Percentiles rank a stretch among this genome's conserved stretches.
These are phyloP conservation scores for Penstemon barbatus DNA, from an alignment of 257 asterid species.

Conservation along the genomic window DNA sequence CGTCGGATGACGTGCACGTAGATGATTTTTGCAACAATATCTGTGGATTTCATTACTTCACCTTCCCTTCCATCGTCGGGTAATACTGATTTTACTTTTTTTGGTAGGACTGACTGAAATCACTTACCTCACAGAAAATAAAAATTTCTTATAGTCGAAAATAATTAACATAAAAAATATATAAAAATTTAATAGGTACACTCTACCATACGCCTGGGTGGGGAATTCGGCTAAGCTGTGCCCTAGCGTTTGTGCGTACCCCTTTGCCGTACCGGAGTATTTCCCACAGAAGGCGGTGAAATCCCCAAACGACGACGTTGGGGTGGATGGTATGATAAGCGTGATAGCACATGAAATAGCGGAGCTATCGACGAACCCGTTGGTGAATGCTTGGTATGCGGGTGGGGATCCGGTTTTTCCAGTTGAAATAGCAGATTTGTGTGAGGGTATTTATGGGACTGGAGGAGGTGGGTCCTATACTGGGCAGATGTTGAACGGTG, in stretches of 20 bases:
- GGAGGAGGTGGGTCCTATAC: conserved; percentile 91
- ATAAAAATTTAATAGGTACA: conserved; percentile 29
- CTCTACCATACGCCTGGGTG: conserved; percentile 93
- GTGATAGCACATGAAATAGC: conserved; percentile 91
- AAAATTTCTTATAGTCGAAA: too few species aligned
- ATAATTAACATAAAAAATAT: too few species aligned
- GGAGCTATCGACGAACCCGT: conserved; percentile 74
- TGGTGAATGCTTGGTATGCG: conserved; percentile 87
- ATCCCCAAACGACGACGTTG: conserved; percentile 77
- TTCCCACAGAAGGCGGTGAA: conserved; percentile 62
- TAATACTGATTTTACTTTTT: too few species aligned
- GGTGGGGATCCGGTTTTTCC: conserved; percentile 79
- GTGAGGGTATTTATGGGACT: conserved; percentile 88
- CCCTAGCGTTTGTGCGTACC: conserved; percentile 80
- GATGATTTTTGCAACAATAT: conserved; percentile 70
- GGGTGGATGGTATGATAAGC: conserved; percentile 88
- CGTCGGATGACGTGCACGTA: conserved; percentile 71
- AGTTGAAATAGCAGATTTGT: conserved; percentile 88
- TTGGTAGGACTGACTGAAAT: too few species aligned
- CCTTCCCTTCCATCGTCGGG: conserved; percentile 87
- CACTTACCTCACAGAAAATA: too few species aligned
- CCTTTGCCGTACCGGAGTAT: conserved; percentile 70
- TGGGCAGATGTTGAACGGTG: conserved; percentile 73
- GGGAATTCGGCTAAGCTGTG: conserved; percentile 80
- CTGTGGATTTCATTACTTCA: conserved; percentile 86